Evolutionary conservation across 2,329 filamentous ascomycete genomes (phyloP), one percentile per base, ranked within the genome.

Genomic region (Lizonia empirigonia): DNA sequence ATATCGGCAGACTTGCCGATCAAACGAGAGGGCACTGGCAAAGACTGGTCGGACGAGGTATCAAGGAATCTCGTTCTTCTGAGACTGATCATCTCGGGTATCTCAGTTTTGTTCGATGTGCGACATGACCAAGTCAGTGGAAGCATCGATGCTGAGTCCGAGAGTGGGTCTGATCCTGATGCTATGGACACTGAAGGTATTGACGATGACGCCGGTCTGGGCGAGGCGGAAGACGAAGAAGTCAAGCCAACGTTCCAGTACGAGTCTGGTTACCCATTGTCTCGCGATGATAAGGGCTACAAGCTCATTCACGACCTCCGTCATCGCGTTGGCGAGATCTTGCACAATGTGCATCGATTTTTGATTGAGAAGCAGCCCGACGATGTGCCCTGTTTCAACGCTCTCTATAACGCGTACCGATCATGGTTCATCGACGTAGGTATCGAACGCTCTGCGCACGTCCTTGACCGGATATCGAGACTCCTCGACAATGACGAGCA

Each of bases 401-500:
- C 92, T 0, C 76, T 99, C 2, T 99, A 96, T 74, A 89, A 89
- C 18, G 90, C 93, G 1, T 99, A 97, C 71, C 83, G 91, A 34
- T 94, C 90, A 7, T 99, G 92, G 91, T 97, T 99, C 65, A 91
- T 96, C 1, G 94, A 99, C 66, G 92, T 99, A 32, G 94, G 95
- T 15, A 95, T 97, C 53, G 94, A 99, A 75, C 84, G 93, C 53
- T 97, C 93, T 15, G 93, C 94, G 0, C 94, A 97, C 70, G 90
- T 95, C 2, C 79, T 97, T 8, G 94, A 99, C 70, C 83, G 94
- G 16, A 87, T 97, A 12, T 85, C 89, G 4, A 85, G 91, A 44
- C 82, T 99, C 1, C 88, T 97, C 69, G 86, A 87, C 63, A 87
- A 90, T 5, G 94, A 99, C 65, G 88, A 92, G 53, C 85, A 90